Evolutionary conservation across 192 early-diverging fungal genomes (phyloP), one percentile per base, ranked within the genome.

Genomic region (Linderina pennispora): DNA sequence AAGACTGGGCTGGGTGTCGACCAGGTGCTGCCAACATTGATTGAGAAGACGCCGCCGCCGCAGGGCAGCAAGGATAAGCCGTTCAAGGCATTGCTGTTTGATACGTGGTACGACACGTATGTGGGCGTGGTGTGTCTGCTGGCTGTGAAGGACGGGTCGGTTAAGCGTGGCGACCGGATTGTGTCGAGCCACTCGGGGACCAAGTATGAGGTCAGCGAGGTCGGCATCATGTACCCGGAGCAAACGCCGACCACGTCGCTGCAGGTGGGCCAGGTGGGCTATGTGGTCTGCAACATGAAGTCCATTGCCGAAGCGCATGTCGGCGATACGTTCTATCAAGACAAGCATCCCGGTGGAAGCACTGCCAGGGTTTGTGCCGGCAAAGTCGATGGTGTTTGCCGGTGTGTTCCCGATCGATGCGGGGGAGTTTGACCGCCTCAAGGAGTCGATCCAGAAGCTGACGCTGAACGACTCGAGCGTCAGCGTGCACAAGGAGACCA

Each of bases 81-180:
- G 13, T 84, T 98, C 53, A 83, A 85, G 48, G 85, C 84, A 2
- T 76, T 98, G n/a, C 61, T 98, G 23, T 98, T 98, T 55, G 95
- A 98, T 58, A 89, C 87, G 19, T 98, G 93, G 93, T 92, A 95
- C 62, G 93, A 98, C 62, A 81, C 81, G n/a, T 98, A 94, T 65
- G 83, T 92, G 0, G 95, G 95, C 23, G 95, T 97, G n/a, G 82
- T 98, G 18, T 95, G 91, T 59, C 68, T 98, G 57, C 65, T 98
- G 61, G 89, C 90, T 4, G 77, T 98, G 4, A 76, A 83, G 19
- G 90, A 95, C 69, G 95, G 95, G 10, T 70, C 54, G 1, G 56
- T 98, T 5, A 64, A 75, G 39, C 47, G 41, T 63, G 90, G 95
- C 14, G 87, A 93, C 60, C 82, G 74, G 48, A 84, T 98, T 19